These are phyloP conservation scores for Scedosporium aurantiacum DNA, from an alignment of 2,329 filamentous ascomycete genomes.

Conservation along the genomic window DNA sequence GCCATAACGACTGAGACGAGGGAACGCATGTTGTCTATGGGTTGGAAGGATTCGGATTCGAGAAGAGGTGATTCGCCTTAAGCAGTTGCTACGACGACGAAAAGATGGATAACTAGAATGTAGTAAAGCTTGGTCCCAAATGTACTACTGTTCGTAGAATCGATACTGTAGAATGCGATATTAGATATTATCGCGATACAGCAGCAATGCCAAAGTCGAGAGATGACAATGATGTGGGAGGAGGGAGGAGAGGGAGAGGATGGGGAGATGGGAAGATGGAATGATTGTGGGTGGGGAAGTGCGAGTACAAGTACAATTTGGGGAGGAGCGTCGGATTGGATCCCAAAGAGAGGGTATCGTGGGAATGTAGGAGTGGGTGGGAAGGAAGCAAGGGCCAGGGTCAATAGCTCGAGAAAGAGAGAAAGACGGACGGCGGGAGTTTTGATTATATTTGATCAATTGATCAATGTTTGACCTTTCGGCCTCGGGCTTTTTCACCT, in stretches of 20 bases:
- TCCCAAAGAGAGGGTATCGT: not conserved
- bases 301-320: not conserved
- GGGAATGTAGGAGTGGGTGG: not conserved
- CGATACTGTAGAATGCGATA: not conserved
- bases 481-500: not conserved
- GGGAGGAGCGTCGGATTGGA: not conserved
- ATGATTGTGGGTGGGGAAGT: not conserved
- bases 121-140: not conserved
- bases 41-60: not conserved
- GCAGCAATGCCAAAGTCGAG: not conserved
- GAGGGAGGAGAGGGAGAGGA: not conserved
- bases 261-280: not conserved
- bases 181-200: not conserved
- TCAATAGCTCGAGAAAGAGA: not conserved
- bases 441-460: not conserved
- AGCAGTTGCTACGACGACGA: too few species aligned
- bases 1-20: not conserved
- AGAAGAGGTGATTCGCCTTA: too few species aligned
- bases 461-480: not conserved
- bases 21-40: slow-evolving; percentile 3
- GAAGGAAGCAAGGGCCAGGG: not conserved
- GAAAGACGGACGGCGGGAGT: not conserved
- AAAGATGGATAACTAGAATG: not conserved
- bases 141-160: not conserved
- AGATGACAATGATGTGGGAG: not conserved